phyloP scores from a whole-genome alignment of 2,329 filamentous ascomycete species.

The Grosmannia penicillata region DNA sequence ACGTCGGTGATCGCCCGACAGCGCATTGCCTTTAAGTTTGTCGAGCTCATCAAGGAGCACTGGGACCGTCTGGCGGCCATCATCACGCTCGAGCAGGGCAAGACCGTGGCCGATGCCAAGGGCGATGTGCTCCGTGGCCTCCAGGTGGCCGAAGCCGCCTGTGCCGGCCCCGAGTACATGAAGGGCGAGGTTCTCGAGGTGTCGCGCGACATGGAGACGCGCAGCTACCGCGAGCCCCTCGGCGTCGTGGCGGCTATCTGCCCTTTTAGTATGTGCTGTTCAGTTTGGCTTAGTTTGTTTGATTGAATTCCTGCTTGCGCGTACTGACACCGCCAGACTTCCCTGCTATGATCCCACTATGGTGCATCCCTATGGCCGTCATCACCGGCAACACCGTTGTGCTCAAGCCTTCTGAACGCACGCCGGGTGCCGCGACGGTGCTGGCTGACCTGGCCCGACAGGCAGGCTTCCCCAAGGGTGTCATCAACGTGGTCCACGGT shows the following conservation, averaged over 20 bases:
- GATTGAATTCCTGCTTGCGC: neutral
- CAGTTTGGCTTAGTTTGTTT: conserved; percentile 3
- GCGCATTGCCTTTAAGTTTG: conserved; percentile 79
- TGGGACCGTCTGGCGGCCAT: conserved; percentile 72
- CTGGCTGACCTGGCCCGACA: conserved; percentile 64
- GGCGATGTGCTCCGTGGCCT: conserved; percentile 69
- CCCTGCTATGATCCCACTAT: conserved; percentile 79
- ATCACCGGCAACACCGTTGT: conserved; percentile 72
- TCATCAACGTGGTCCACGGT: conserved; percentile 71
- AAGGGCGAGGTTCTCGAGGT: conserved; percentile 75
- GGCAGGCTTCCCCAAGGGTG: conserved; percentile 67
- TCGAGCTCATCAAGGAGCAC: conserved; percentile 63
- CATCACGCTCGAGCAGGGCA: conserved; percentile 77
- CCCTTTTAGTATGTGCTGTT: conserved; percentile 55
- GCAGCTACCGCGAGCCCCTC: conserved; percentile 66
- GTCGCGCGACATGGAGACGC: conserved; percentile 78
- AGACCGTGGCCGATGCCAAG: conserved; percentile 70
- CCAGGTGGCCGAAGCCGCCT: conserved; percentile 72
- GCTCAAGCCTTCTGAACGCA: conserved; percentile 72
- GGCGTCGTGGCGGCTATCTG: conserved; percentile 72
- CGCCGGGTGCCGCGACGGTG: conserved; percentile 74
- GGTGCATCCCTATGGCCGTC: conserved; percentile 73
- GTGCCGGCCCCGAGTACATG: conserved; percentile 64
- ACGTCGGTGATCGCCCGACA: conserved; percentile 60
- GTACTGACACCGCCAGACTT: conserved; percentile 44